phyloP scores from a whole-genome alignment of 306 rosid genomes.

The Astragalus membranaceus region DNA sequence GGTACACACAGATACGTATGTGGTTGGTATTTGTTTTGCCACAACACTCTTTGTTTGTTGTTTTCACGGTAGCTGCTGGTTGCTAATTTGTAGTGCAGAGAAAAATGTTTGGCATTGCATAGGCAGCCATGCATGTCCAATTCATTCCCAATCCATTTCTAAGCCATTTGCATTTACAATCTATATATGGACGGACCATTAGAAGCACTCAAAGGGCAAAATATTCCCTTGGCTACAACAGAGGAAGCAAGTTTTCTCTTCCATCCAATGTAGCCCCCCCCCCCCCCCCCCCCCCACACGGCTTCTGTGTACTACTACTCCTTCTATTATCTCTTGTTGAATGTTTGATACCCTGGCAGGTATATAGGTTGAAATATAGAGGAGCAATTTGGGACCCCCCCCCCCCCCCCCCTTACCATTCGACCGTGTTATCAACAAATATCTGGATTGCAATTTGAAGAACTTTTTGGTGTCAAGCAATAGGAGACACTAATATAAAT shows the following conservation, averaged over 20 bases:
- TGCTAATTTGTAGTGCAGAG: constrained; percentile 30
- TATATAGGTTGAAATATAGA: neutral
- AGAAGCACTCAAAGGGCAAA: constrained; percentile 15
- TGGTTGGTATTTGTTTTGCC: constrained; percentile 17
- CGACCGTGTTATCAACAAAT: neutral
- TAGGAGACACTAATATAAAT: neutral
- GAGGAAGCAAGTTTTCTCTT: constrained; percentile 28
- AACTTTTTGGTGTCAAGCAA: neutral
- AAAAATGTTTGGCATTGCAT: constrained; percentile 36
- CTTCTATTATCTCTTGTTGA: constrained; percentile 1
- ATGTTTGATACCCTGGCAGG: neutral
- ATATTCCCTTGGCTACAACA: constrained; percentile 24
- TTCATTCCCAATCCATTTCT: constrained; percentile 39
- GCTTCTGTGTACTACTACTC: neutral
- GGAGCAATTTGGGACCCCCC: neutral
- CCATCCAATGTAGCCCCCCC: constrained; percentile 26
- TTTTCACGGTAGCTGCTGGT: constrained; percentile 8
- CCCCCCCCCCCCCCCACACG: constrained; percentile 42
- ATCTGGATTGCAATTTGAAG: neutral
- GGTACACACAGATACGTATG: constrained; percentile 16
- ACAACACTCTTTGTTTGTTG: constrained; percentile 8
- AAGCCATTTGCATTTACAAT: constrained; percentile 4
- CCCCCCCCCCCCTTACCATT: too few species aligned
- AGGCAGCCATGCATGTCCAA: constrained; percentile 29
- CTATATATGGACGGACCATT: constrained; percentile 20